phyloP scores from a whole-genome alignment of 106 monocot species.

The Agapanthus africanus region DNA sequence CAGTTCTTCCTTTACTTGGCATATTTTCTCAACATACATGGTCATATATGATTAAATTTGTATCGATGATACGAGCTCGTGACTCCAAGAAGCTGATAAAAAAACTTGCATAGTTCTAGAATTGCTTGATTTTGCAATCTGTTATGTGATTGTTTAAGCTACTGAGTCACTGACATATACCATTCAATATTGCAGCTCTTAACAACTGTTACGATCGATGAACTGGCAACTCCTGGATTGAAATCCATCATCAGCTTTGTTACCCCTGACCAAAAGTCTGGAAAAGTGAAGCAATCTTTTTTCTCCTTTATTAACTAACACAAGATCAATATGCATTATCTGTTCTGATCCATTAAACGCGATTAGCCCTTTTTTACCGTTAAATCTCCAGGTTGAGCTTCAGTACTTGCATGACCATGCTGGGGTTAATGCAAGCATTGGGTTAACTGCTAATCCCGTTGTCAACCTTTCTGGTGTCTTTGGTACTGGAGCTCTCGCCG shows the following conservation, averaged over 20 bases:
- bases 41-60: no score
- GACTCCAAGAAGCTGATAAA: no score
- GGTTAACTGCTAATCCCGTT: slow-evolving; percentile 41
- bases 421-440: slow-evolving; percentile 33
- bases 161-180: background rate
- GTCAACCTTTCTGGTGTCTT: slow-evolving; percentile 48
- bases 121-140: no score
- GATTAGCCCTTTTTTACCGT: background rate
- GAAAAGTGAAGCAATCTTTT: slow-evolving; percentile 45
- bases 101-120: no score
- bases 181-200: slow-evolving; percentile 13
- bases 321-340: background rate
- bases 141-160: no score
- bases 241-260: slow-evolving; percentile 70
- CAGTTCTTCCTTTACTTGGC: background rate
- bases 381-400: slow-evolving; percentile 43
- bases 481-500: slow-evolving; percentile 23
- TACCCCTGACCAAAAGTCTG: slow-evolving; percentile 79
- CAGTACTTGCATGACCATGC: slow-evolving; percentile 68
- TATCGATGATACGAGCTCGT: background rate
- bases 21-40: no score
- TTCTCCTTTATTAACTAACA: background rate
- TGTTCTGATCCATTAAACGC: background rate
- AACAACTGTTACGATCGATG: slow-evolving; percentile 50
- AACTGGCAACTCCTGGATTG: slow-evolving; percentile 51